These are phyloP conservation scores for Phytophthora rubi DNA, from an alignment of 352 stramenopile species.

Conservation along the genomic window DNA sequence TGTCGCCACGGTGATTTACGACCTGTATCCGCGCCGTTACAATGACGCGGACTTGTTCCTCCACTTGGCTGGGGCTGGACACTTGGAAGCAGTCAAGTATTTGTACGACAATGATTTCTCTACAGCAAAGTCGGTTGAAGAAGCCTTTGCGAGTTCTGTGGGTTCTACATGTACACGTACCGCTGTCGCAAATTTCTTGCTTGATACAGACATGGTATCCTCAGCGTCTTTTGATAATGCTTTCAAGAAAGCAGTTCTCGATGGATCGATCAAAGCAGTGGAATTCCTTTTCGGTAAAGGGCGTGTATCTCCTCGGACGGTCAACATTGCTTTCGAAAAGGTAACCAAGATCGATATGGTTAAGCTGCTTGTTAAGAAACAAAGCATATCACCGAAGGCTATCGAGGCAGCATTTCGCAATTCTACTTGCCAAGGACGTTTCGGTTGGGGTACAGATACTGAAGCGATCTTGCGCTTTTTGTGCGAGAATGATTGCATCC, in stretches of 20 bases:
- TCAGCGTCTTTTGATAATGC: background rate
- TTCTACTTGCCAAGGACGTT: background rate
- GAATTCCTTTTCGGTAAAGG: background rate
- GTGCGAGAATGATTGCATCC: background rate
- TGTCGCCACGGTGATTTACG: constrained; percentile 1
- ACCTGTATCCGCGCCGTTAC: background rate
- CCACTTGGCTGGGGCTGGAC: background rate
- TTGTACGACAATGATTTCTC: background rate
- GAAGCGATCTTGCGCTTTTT: background rate
- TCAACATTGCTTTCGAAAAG: background rate
- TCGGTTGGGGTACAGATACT: background rate
- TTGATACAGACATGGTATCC: background rate
- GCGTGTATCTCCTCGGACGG: background rate
- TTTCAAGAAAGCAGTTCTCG: background rate
- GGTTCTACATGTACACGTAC: too few species aligned
- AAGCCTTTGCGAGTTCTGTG: background rate
- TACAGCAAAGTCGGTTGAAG: background rate
- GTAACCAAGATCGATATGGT: background rate
- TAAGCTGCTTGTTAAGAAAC: background rate
- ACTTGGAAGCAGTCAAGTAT: background rate
- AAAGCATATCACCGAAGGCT: background rate
- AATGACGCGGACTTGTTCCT: background rate
- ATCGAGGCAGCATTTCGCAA: background rate
- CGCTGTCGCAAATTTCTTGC: background rate
- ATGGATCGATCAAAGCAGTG: background rate